phyloP scores from a whole-genome alignment of 371 early-diverging fungal species.

The Saksenaea oblongispora region DNA sequence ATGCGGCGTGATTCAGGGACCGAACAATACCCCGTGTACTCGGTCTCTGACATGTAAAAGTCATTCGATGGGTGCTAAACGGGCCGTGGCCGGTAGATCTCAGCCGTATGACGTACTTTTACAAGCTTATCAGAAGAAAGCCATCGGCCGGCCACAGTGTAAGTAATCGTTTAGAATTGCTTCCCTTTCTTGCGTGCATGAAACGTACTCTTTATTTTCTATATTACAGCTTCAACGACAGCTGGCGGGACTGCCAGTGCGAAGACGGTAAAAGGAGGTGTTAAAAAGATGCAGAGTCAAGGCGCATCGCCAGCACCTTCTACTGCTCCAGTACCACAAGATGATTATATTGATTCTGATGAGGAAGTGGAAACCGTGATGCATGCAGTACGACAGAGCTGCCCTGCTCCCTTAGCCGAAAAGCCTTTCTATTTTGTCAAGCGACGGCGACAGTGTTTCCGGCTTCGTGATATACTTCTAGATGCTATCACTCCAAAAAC shows the following conservation, averaged over 20 bases:
- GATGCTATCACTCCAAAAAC: conserved; percentile 65
- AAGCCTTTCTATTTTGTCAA: conserved; percentile 52
- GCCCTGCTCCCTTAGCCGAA: conserved; percentile 62
- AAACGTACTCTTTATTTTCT: background rate
- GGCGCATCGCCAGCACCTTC: conserved; percentile 3
- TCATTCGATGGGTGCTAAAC: conserved; percentile 83
- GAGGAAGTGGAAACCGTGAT: conserved; percentile 66
- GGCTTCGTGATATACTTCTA: conserved; percentile 64
- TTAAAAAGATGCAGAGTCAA: conserved; percentile 16
- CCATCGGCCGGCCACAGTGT: conserved; percentile 48
- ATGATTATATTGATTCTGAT: conserved; percentile 56
- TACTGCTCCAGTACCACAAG: conserved; percentile 8
- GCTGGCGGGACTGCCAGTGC: background rate
- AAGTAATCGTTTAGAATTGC: conserved; percentile 18
- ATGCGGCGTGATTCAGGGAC: conserved; percentile 72
- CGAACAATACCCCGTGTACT: conserved; percentile 65
- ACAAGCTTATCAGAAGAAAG: conserved; percentile 68
- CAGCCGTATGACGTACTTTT: conserved; percentile 75
- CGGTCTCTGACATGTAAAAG: conserved; percentile 86
- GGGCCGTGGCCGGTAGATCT: conserved; percentile 75
- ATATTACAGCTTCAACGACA: background rate
- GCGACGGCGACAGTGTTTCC: conserved; percentile 60
- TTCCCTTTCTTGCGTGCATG: background rate
- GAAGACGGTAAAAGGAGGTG: conserved; percentile 2
- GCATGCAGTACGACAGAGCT: conserved; percentile 50